Conservation (phyloP, 495 filamentous ascomycete genomes). For the Ascodesmis nigricans region DNA sequence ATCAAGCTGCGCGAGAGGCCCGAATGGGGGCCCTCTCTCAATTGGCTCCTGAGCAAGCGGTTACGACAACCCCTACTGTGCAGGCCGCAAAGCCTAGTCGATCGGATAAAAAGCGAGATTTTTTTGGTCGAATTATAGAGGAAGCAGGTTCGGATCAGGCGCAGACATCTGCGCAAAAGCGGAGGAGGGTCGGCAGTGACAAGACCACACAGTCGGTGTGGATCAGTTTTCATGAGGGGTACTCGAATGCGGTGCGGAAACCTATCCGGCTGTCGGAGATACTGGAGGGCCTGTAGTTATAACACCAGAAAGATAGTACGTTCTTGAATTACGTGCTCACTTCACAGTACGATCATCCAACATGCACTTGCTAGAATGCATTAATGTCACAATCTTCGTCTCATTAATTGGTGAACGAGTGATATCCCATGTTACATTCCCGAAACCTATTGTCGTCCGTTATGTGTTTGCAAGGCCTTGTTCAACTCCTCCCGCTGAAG, state of each 20-base stretch:
- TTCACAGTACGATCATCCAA: too few species aligned
- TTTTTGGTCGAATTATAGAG: constrained; percentile 51
- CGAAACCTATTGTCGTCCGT: constrained; percentile 4
- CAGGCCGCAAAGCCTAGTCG: constrained; percentile 16
- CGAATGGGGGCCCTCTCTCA: constrained; percentile 23
- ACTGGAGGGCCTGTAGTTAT: too few species aligned
- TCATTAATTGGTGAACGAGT: neutral
- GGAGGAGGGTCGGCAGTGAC: constrained; percentile 15
- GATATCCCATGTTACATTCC: neutral
- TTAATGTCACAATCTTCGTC: too few species aligned
- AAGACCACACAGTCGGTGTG: constrained; percentile 40
- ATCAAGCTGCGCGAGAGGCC: constrained; percentile 34
- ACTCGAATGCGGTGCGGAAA: constrained; percentile 88
- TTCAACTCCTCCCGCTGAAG: constrained; percentile 34
- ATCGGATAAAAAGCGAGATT: constrained; percentile 49
- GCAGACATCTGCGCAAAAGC: too few species aligned
- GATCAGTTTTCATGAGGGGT: constrained; percentile 91
- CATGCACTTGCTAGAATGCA: too few species aligned
- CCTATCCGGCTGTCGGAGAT: constrained; percentile 72
- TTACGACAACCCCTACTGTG: constrained; percentile 15
- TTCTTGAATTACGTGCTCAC: too few species aligned
- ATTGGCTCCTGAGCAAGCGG: constrained; percentile 20
- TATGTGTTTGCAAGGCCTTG: constrained; percentile 25
- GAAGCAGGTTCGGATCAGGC: constrained; percentile 21
- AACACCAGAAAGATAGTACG: too few species aligned